Evolutionary conservation across 2,329 filamentous ascomycete species (phyloP).

Genomic region (Trichoderma breve): DNA sequence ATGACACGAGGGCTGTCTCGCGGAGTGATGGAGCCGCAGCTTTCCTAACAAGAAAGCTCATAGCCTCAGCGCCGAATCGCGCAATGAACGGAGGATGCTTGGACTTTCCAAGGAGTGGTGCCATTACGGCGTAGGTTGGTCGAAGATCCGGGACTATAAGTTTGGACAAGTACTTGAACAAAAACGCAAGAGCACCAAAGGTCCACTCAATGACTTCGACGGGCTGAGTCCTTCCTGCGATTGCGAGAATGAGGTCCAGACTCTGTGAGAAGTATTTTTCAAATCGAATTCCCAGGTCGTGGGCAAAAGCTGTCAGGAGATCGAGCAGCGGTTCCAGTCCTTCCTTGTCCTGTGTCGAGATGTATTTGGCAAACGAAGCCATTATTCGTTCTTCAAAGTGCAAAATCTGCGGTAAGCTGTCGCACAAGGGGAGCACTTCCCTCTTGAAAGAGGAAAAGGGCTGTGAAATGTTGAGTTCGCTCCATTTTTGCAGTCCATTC

Average conservation of each 20-base stretch:
- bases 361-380: conserved; percentile 70
- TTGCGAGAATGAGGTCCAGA: conserved; percentile 70
- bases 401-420: conserved; percentile 87
- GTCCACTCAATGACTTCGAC: conserved; percentile 97
- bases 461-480: conserved; percentile 84
- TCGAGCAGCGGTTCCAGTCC: conserved; percentile 83
- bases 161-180: conserved; percentile 95
- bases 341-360: conserved; percentile 73
- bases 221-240: conserved; percentile 74
- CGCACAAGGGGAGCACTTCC: conserved; percentile 73
- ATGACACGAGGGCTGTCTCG: conserved; percentile 65
- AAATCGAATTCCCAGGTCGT: conserved; percentile 83
- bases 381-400: conserved; percentile 88
- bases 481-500: conserved; percentile 81
- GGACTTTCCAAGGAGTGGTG: conserved; percentile 78
- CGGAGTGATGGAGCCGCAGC: conserved; percentile 75
- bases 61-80: conserved; percentile 88
- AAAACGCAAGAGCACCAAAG: conserved; percentile 87
- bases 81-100: conserved; percentile 83
- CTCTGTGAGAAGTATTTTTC: conserved; percentile 81
- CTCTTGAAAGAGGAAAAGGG: conserved; percentile 75
- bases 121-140: conserved; percentile 79
- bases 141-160: conserved; percentile 81
- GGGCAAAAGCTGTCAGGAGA: conserved; percentile 90
- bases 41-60: conserved; percentile 92